These are phyloP conservation scores for Fusarium torulosum DNA, from an alignment of 2,329 filamentous ascomycete genomes.

Conservation along the genomic window DNA sequence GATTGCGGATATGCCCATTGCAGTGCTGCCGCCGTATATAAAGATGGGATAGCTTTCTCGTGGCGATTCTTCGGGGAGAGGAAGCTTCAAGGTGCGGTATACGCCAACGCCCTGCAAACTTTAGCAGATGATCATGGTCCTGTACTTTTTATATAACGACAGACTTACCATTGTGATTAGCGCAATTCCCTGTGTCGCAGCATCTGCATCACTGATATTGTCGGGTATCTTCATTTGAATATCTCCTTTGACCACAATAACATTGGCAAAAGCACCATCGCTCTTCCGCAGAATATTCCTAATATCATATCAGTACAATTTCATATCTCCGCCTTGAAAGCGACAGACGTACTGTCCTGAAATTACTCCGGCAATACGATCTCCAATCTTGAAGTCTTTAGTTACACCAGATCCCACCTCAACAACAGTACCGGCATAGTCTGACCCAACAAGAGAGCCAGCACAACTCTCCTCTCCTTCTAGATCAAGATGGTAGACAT, in stretches of 20 bases:
- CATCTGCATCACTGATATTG: conserved; percentile 56
- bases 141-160: too few relatives aligned
- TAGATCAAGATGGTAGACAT: conserved; percentile 7
- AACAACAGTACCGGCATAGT: conserved; percentile 62
- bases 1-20: conserved; percentile 65
- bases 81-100: conserved; percentile 59
- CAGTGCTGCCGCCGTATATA: conserved; percentile 64
- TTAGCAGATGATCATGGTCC: too few relatives aligned
- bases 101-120: conserved; percentile 56
- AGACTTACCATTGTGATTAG: conserved; percentile 51
- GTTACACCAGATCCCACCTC: conserved; percentile 57
- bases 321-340: neutral
- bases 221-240: conserved; percentile 59
- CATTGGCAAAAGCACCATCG: conserved; percentile 58
- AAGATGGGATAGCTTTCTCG: conserved; percentile 54
- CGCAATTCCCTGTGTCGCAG: conserved; percentile 59
- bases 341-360: conserved; percentile 13
- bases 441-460: conserved; percentile 54
- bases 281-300: neutral
- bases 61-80: conserved; percentile 58
- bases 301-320: neutral
- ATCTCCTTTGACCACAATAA: conserved; percentile 55
- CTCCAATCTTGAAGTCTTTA: conserved; percentile 58
- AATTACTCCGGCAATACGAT: conserved; percentile 54
- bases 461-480: conserved; percentile 6